phyloP scores from a whole-genome alignment of 768 basidiomycete species.

The Erythrobasidium yunnanense region DNA sequence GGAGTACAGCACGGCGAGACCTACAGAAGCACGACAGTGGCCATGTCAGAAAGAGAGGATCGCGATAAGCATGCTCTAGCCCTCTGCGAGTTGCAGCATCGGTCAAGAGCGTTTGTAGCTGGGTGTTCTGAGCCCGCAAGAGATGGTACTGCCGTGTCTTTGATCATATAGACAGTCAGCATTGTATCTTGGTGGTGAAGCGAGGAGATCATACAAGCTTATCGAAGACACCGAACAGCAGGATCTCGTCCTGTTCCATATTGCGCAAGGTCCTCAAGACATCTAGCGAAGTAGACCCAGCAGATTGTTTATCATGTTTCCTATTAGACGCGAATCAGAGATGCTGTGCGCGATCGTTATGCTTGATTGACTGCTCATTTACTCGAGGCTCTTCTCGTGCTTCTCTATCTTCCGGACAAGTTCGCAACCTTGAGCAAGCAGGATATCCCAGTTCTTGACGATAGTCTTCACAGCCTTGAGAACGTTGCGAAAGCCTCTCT shows the following conservation, averaged over 20 bases:
- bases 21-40: constrained; percentile 4
- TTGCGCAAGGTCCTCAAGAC: too few species aligned
- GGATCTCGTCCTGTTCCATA: neutral
- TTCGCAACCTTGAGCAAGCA: neutral
- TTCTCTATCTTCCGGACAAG: neutral
- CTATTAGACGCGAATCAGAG: too few species aligned
- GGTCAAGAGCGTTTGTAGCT: neutral
- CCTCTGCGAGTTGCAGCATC: constrained; percentile 7
- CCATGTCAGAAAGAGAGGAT: constrained; percentile 21
- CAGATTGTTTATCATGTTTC: too few species aligned
- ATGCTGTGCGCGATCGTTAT: too few species aligned
- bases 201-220: neutral
- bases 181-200: neutral
- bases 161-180: too few species aligned
- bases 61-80: neutral
- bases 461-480: neutral
- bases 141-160: neutral
- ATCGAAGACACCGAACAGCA: neutral
- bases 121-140: neutral
- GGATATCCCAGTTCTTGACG: neutral
- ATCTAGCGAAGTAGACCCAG: too few species aligned
- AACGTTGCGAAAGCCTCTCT: constrained; percentile 2
- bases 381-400: neutral
- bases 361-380: too few species aligned
- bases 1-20: too few species aligned